These are phyloP conservation scores for Entomortierella parvispora DNA, from an alignment of 192 early-diverging fungal genomes.

Conservation along the genomic window DNA sequence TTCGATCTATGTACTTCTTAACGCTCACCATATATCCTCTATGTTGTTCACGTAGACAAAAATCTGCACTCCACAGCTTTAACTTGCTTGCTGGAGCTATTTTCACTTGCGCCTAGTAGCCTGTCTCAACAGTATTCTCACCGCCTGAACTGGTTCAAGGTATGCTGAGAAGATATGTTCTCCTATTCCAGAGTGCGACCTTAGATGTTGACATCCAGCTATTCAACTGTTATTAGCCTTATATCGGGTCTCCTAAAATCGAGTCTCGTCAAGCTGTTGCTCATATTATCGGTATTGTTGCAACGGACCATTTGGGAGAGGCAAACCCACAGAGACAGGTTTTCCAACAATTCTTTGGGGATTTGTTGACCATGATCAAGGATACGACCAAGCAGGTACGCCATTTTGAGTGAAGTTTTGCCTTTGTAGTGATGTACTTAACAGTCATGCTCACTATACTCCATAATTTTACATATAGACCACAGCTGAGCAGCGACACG, in stretches of 20 bases:
- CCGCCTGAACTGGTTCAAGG: constrained; percentile 59
- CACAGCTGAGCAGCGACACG: constrained; percentile 68
- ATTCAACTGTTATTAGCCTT: constrained; percentile 10
- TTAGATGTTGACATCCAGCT: too few relatives aligned
- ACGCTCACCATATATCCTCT: too few relatives aligned
- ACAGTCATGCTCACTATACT: too few relatives aligned
- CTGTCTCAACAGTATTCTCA: constrained; percentile 62
- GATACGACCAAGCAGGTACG: constrained; percentile 60
- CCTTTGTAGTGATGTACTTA: too few relatives aligned
- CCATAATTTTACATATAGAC: constrained; percentile 3
- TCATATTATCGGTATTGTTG: constrained; percentile 78
- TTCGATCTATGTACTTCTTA: too few relatives aligned
- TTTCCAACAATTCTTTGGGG: constrained; percentile 56
- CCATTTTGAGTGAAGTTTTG: neutral
- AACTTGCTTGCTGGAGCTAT: constrained; percentile 73
- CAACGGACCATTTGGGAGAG: constrained; percentile 62
- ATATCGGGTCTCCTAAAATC: constrained; percentile 63
- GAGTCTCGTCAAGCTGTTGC: constrained; percentile 76
- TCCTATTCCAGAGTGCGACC: neutral
- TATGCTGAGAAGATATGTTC: neutral
- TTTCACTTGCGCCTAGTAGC: constrained; percentile 71
- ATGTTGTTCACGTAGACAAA: constrained; percentile 55
- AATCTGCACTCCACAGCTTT: constrained; percentile 70
- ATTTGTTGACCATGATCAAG: constrained; percentile 40
- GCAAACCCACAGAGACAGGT: constrained; percentile 23